phyloP scores from a whole-genome alignment of 1,284 basidiomycete genomes.

The Coriolopsis trogii region DNA sequence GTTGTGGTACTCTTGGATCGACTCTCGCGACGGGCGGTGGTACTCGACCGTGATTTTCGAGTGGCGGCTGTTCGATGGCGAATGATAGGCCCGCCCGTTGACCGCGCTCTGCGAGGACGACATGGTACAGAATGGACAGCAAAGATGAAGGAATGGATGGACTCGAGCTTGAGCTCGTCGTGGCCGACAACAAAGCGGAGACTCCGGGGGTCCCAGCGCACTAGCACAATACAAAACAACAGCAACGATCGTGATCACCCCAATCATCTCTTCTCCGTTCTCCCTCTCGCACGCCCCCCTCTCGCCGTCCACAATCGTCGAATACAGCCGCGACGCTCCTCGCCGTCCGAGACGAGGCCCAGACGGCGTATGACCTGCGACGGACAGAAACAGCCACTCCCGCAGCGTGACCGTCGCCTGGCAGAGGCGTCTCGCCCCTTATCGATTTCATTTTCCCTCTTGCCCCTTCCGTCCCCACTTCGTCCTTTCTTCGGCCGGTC shows the following conservation, averaged over 20 bases:
- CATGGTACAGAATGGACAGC: conserved; percentile 18
- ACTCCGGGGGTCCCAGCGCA: neutral
- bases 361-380: too few relatives aligned
- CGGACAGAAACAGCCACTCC: conserved; percentile 9
- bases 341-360: conserved; percentile 11
- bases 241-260: conserved; percentile 19
- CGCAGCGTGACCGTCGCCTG: neutral
- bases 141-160: conserved; percentile 5
- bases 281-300: neutral
- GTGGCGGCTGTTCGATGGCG: conserved; percentile 45
- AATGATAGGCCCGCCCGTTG: conserved; percentile 38
- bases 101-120: conserved; percentile 39
- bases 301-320: conserved; percentile 6
- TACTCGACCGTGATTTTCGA: conserved; percentile 77
- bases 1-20: conserved; percentile 71
- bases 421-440: conserved; percentile 12
- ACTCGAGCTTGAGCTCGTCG: conserved; percentile 16
- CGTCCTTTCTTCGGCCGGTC: conserved; percentile 2
- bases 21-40: conserved; percentile 62
- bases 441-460: conserved; percentile 23
- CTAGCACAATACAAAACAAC: conserved; percentile 12
- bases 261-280: neutral
- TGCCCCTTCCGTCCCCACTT: conserved; percentile 1
- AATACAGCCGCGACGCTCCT: conserved; percentile 14
- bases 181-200: conserved; percentile 14